Conservation (phyloP, 441 rosid species). For the Omphalea diandra region DNA sequence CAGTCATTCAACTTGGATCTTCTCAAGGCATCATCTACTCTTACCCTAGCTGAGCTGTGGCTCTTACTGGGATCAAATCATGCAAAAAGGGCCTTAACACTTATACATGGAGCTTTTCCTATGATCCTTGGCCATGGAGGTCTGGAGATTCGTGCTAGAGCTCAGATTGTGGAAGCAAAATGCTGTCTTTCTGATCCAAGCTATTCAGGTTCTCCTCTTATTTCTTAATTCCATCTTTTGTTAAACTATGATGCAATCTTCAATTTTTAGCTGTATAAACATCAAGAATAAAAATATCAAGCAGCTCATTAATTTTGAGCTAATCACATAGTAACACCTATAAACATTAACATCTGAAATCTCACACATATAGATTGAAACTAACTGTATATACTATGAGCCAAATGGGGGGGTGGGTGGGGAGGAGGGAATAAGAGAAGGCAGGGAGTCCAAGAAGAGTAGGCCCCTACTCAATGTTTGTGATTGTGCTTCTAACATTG, state of each 20-base stretch:
- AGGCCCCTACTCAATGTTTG: too few species aligned
- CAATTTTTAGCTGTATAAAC: too few species aligned
- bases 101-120: slow-evolving; percentile 75
- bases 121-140: slow-evolving; percentile 98
- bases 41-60: slow-evolving; percentile 94
- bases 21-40: slow-evolving; percentile 91
- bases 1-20: slow-evolving; percentile 97
- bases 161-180: slow-evolving; percentile 83
- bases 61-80: slow-evolving; percentile 80
- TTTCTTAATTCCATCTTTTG: slow-evolving; percentile 9
- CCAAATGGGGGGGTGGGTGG: too few species aligned
- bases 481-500: too few species aligned
- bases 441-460: too few species aligned
- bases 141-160: slow-evolving; percentile 88
- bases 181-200: slow-evolving; percentile 81
- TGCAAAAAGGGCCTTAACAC: slow-evolving; percentile 74
- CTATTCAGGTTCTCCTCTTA: slow-evolving; percentile 57
- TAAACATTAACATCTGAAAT: too few species aligned
- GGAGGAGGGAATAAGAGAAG: too few species aligned
- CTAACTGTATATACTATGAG: too few species aligned
- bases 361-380: too few species aligned
- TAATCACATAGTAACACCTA: too few species aligned
- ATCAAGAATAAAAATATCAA: too few species aligned
- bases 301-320: too few species aligned
- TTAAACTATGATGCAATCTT: background rate